Percentiles rank a stretch among this genome's conserved stretches.
These are phyloP conservation scores for Favolaschia claudopus DNA, from an alignment of 768 basidiomycete genomes.

Conservation along the genomic window DNA sequence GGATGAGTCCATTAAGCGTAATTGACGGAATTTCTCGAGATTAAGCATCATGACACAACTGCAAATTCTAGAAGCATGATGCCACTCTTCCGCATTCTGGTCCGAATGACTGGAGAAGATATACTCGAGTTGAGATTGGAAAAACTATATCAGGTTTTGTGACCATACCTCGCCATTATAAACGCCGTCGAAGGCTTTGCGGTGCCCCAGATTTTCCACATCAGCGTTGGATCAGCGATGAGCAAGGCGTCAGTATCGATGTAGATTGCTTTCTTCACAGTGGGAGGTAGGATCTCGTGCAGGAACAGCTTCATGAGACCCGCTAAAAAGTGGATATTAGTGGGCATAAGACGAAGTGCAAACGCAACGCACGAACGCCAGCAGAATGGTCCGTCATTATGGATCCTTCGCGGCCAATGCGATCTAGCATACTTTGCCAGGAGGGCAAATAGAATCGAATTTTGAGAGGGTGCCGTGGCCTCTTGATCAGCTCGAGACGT, in stretches of 20 bases:
- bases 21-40: slow-evolving; percentile 49
- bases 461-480: slow-evolving; percentile 43
- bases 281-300: slow-evolving; percentile 55
- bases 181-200: slow-evolving; percentile 46
- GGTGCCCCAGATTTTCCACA: slow-evolving; percentile 50
- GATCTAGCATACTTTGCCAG: slow-evolving; percentile 49
- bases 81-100: slow-evolving; percentile 47
- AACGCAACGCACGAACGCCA: slow-evolving; percentile 49
- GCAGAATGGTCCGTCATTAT: slow-evolving; percentile 55
- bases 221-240: slow-evolving; percentile 52
- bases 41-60: slow-evolving; percentile 63
- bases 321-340: slow-evolving; percentile 37
- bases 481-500: slow-evolving; percentile 46
- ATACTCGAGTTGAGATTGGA: background rate
- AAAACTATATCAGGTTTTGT: too few species aligned
- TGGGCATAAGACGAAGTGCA: background rate
- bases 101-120: slow-evolving; percentile 46
- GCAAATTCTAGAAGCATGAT: slow-evolving; percentile 55
- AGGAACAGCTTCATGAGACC: slow-evolving; percentile 63
- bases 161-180: slow-evolving; percentile 42
- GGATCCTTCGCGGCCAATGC: slow-evolving; percentile 54
- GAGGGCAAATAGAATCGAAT: slow-evolving; percentile 53
- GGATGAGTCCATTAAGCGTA: slow-evolving; percentile 57
- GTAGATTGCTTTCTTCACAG: slow-evolving; percentile 54
- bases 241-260: slow-evolving; percentile 62